Conservation (phyloP, 192 early-diverging fungal genomes). For the Phycomyces nitens region DNA sequence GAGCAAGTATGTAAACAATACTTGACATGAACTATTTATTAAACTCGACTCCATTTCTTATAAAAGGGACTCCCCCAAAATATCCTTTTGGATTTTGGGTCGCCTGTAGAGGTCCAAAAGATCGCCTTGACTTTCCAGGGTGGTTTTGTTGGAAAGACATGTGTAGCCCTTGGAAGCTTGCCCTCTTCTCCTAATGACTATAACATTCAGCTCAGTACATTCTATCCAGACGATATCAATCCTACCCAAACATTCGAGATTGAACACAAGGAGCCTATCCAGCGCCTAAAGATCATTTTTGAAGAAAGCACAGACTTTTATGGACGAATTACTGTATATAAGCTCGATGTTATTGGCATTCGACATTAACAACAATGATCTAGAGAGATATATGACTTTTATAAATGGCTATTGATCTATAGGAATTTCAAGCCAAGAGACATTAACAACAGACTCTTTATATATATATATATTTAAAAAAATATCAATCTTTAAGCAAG, state of each 20-base stretch:
- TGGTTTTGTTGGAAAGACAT: slow-evolving; percentile 79
- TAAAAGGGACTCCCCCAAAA: slow-evolving; percentile 68
- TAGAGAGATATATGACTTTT: background rate
- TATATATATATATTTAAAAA: too few relatives aligned
- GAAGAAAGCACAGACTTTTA: slow-evolving; percentile 80
- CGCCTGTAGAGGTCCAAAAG: slow-evolving; percentile 33
- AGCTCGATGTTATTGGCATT: slow-evolving; percentile 60
- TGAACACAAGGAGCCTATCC: slow-evolving; percentile 13
- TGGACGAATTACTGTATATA: slow-evolving; percentile 78
- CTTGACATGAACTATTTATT: too few relatives aligned
- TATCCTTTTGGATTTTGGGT: slow-evolving; percentile 66
- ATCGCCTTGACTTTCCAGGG: slow-evolving; percentile 79
- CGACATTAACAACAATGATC: too few relatives aligned
- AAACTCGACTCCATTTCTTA: too few relatives aligned
- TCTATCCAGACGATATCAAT: slow-evolving; percentile 79
- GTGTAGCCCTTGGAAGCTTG: slow-evolving; percentile 46
- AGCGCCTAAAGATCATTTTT: slow-evolving; percentile 65
- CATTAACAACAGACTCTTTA: too few relatives aligned
- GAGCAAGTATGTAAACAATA: slow-evolving; percentile 55
- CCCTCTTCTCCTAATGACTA: slow-evolving; percentile 34
- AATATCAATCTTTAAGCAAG: too few relatives aligned
- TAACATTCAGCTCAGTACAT: slow-evolving; percentile 37
- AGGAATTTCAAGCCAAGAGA: too few relatives aligned
- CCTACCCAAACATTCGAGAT: slow-evolving; percentile 46
- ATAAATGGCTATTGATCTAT: too few relatives aligned